These are phyloP conservation scores for Globisporangium nodosum DNA, from an alignment of 352 stramenopile species.

Conservation along the genomic window DNA sequence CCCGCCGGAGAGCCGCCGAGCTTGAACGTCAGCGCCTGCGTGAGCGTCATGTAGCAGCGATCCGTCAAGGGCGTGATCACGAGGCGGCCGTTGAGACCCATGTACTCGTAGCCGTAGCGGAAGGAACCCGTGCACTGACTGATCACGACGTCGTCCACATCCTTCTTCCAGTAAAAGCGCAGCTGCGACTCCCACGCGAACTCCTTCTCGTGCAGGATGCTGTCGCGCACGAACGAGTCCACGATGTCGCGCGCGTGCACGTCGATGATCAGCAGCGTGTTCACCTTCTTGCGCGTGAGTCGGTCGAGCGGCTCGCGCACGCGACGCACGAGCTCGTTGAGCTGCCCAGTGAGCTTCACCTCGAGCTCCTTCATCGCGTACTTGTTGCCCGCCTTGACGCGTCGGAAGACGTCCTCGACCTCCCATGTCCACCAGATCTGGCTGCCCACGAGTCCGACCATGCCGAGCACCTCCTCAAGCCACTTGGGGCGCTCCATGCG, in stretches of 20 bases:
- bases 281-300: constrained; percentile 90
- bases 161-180: constrained; percentile 89
- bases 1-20: constrained; percentile 86
- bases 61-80: constrained; percentile 93
- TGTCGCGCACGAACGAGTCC: constrained; percentile 86
- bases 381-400: constrained; percentile 87
- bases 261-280: constrained; percentile 89
- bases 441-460: constrained; percentile 89
- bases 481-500: constrained; percentile 80
- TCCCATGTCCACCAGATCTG: constrained; percentile 95
- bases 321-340: constrained; percentile 89
- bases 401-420: constrained; percentile 91
- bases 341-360: constrained; percentile 81
- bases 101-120: constrained; percentile 93
- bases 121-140: constrained; percentile 90
- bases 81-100: constrained; percentile 88
- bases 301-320: constrained; percentile 86
- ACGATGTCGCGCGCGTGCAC: constrained; percentile 89
- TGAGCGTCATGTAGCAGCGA: constrained; percentile 93
- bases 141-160: constrained; percentile 88
- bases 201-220: constrained; percentile 87
- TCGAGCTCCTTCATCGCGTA: constrained; percentile 94
- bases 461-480: constrained; percentile 87
- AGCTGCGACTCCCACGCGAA: constrained; percentile 90
- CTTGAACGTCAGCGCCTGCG: constrained; percentile 91